Conservation (phyloP, 495 filamentous ascomycete species). For the Penicillium longicatenatum region DNA sequence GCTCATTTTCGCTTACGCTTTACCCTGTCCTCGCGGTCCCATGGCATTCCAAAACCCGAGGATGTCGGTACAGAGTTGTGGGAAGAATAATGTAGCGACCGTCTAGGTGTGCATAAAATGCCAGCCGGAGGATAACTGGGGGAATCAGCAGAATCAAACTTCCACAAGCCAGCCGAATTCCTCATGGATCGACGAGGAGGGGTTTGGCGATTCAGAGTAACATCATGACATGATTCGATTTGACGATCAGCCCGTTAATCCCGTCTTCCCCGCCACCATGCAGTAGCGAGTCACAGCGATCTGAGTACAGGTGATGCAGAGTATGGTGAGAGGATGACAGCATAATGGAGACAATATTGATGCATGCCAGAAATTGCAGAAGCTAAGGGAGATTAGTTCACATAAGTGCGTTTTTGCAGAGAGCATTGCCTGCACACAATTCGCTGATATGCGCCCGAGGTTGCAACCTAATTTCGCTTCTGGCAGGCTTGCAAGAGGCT, state of each 20-base stretch:
- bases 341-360: too few relatives aligned
- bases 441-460: not conserved
- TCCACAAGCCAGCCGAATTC: too few relatives aligned
- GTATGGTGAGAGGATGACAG: not conserved
- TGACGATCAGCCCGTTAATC: not conserved
- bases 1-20: too few relatives aligned
- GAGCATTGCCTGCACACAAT: not conserved
- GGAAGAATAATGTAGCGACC: too few relatives aligned
- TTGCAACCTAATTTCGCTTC: not conserved
- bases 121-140: too few relatives aligned
- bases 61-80: too few relatives aligned
- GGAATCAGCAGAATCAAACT: too few relatives aligned
- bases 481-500: not conserved
- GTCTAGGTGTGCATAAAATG: too few relatives aligned
- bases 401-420: too few relatives aligned
- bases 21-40: too few relatives aligned
- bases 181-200: not conserved
- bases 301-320: not conserved
- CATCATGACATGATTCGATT: not conserved
- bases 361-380: too few relatives aligned
- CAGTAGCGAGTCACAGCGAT: not conserved
- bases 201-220: not conserved
- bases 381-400: not conserved
- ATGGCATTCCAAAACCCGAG: too few relatives aligned
- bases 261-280: not conserved